These are phyloP conservation scores for Geranium rotundifolium DNA, from an alignment of 345 rosid species.

Conservation along the genomic window DNA sequence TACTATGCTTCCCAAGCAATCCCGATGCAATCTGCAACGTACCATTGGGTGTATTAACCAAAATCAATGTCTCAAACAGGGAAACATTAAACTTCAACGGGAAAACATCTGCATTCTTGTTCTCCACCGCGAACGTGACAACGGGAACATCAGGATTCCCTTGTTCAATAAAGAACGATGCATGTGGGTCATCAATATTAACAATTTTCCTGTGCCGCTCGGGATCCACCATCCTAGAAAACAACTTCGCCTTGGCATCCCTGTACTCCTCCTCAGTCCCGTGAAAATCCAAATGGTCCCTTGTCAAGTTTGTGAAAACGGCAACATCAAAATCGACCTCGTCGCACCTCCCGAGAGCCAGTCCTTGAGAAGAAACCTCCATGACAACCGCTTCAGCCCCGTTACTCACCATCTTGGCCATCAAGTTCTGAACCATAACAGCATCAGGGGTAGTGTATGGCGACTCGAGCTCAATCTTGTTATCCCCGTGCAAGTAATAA, in stretches of 20 bases:
- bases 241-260: constrained; percentile 73
- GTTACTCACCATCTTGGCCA: constrained; percentile 91
- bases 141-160: constrained; percentile 76
- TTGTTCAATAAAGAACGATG: constrained; percentile 52
- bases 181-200: constrained; percentile 82
- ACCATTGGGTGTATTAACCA: constrained; percentile 82
- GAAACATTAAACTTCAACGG: constrained; percentile 81
- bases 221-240: constrained; percentile 79
- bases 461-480: constrained; percentile 62
- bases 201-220: constrained; percentile 87
- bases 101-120: constrained; percentile 75
- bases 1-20: constrained; percentile 72
- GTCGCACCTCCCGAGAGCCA: constrained; percentile 56
- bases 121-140: constrained; percentile 80
- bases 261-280: constrained; percentile 73
- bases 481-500: constrained; percentile 61
- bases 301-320: constrained; percentile 59
- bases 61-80: constrained; percentile 77
- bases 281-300: constrained; percentile 46
- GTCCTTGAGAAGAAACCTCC: constrained; percentile 74
- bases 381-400: constrained; percentile 83
- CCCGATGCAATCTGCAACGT: constrained; percentile 85
- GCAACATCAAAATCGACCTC: constrained; percentile 92
- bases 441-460: constrained; percentile 53
- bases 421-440: constrained; percentile 76